Conservation (phyloP, 177 flowering plant species). For the Telopea speciosissima region DNA sequence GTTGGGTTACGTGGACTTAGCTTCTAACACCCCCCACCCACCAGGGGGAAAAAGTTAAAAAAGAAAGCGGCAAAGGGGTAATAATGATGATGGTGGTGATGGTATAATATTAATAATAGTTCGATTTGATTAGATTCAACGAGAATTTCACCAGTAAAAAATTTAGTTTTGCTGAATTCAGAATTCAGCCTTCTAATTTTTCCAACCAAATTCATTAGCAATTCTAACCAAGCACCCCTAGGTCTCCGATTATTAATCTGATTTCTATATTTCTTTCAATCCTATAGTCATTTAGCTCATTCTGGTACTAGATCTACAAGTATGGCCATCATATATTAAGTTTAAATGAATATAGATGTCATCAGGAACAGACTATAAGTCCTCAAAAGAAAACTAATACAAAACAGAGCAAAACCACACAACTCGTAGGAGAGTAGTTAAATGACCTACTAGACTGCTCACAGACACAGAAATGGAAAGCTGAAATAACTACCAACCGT, state of each 20-base stretch:
- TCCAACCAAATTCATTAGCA: too few species aligned
- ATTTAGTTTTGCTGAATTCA: too few species aligned
- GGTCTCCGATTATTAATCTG: too few species aligned
- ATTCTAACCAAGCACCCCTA: too few species aligned
- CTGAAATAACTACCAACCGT: constrained; percentile 45
- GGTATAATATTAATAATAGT: too few species aligned
- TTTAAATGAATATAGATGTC: not conserved
- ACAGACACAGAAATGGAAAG: not conserved
- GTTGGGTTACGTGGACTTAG: too few species aligned
- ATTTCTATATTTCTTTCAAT: too few species aligned
- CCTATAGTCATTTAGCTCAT: not conserved
- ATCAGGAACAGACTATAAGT: not conserved
- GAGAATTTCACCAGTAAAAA: too few species aligned
- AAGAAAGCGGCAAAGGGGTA: too few species aligned
- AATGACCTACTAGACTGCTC: not conserved
- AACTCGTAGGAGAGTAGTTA: not conserved
- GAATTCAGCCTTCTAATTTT: too few species aligned
- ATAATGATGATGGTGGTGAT: too few species aligned
- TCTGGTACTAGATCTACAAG: not conserved
- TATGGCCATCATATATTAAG: not conserved
- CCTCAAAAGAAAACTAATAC: not conserved
- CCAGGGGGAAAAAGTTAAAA: not conserved
- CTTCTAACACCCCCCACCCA: not conserved
- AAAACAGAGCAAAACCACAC: not conserved
- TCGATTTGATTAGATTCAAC: too few species aligned